phyloP scores from a whole-genome alignment of 495 filamentous ascomycete genomes.

The Aspergillus leporis region DNA sequence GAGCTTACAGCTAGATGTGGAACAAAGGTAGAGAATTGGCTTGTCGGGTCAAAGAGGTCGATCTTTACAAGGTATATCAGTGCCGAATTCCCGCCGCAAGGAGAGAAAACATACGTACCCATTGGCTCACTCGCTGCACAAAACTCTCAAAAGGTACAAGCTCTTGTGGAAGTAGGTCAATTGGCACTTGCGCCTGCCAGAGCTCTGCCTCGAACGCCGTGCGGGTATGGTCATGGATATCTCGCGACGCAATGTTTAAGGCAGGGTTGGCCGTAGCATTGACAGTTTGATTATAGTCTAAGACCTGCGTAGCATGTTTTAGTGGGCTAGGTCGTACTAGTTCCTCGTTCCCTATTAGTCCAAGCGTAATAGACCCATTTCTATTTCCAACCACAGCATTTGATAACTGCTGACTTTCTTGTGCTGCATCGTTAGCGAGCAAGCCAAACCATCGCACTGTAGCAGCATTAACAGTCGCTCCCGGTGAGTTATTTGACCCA shows the following conservation, averaged over 20 bases:
- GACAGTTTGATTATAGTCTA: slow-evolving; percentile 13
- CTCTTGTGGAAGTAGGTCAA: slow-evolving; percentile 15
- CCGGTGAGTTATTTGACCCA: no score
- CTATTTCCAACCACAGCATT: not conserved
- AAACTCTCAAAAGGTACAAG: slow-evolving; percentile 20
- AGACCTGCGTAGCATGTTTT: slow-evolving; percentile 20
- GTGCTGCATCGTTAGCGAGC: slow-evolving; percentile 16
- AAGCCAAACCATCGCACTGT: slow-evolving; percentile 22
- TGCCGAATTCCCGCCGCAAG: not conserved
- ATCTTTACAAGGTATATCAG: slow-evolving; percentile 12
- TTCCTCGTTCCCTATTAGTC: not conserved
- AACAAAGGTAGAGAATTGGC: slow-evolving; percentile 18
- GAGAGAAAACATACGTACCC: slow-evolving; percentile 13
- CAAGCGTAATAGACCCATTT: slow-evolving; percentile 12
- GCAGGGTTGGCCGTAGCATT: not conserved
- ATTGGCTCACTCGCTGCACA: slow-evolving; percentile 20
- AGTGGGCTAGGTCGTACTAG: slow-evolving; percentile 12
- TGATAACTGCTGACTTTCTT: slow-evolving; percentile 10
- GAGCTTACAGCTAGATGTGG: slow-evolving; percentile 15
- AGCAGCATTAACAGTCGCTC: not conserved
- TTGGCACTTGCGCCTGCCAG: slow-evolving; percentile 23
- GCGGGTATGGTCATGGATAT: slow-evolving; percentile 2
- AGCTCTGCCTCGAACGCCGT: slow-evolving; percentile 8
- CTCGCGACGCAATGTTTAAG: no score
- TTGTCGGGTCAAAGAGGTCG: slow-evolving; percentile 18